Evolutionary conservation across 192 early-diverging fungal species (phyloP).

Genomic region (Glomus cerebriforme): DNA sequence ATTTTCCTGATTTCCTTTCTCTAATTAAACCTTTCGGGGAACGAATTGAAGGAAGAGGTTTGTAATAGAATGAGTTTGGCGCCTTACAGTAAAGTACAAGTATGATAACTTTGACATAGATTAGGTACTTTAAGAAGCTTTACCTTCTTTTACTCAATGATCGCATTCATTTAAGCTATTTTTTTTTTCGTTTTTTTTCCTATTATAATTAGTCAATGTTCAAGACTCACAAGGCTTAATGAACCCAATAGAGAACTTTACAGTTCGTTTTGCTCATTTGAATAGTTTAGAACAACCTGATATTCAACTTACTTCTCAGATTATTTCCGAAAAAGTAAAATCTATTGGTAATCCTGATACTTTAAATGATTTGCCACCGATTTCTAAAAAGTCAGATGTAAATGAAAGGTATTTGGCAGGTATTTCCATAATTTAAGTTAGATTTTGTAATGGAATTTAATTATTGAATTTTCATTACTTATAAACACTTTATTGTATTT

Average conservation of each 20-base stretch:
- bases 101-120: not conserved
- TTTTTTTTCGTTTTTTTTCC: not conserved
- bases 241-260: constrained; percentile 61
- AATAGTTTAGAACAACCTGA: constrained; percentile 56
- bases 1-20: constrained; percentile 59
- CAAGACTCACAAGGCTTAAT: constrained; percentile 66
- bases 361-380: constrained; percentile 39
- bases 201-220: constrained; percentile 43
- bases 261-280: constrained; percentile 63
- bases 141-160: not conserved
- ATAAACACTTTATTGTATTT: not conserved
- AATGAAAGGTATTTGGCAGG: constrained; percentile 49
- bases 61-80: constrained; percentile 12
- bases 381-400: constrained; percentile 49
- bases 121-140: not conserved
- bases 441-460: not conserved
- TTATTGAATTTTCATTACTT: not conserved
- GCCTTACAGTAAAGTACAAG: not conserved
- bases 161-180: not conserved
- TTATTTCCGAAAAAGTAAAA: constrained; percentile 54
- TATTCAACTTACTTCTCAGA: constrained; percentile 45
- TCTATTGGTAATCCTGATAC: constrained; percentile 18
- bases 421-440: constrained; percentile 1
- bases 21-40: constrained; percentile 73
- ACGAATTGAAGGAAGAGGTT: constrained; percentile 64